Evolutionary conservation across 129 eudicot genomes (phyloP).

Genomic region (Apium graveolens): DNA sequence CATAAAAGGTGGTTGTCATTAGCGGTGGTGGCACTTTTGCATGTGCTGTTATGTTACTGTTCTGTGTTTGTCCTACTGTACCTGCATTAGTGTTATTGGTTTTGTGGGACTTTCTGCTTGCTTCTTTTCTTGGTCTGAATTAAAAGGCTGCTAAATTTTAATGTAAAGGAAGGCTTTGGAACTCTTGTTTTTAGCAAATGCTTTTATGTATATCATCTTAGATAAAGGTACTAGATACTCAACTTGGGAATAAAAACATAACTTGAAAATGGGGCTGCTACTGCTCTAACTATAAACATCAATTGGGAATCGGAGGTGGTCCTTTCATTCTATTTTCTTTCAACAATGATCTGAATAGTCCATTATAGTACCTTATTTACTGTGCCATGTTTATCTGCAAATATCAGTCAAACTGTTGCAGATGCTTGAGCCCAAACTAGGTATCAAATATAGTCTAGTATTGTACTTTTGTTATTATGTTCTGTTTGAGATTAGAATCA

Average conservation of each 20-base stretch:
- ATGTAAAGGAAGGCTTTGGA: conserved; percentile 1
- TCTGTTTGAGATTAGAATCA: not conserved
- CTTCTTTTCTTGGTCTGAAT: not conserved
- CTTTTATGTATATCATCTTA: not conserved
- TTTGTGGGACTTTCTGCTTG: not conserved
- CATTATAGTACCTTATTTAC: not conserved
- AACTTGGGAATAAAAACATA: conserved; percentile 3
- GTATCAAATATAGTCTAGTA: not conserved
- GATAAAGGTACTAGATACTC: not conserved
- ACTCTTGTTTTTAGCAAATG: not conserved
- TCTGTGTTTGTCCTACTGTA: not conserved
- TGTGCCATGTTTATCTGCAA: not conserved
- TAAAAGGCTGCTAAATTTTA: not conserved
- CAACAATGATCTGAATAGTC: not conserved
- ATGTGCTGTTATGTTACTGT: not conserved
- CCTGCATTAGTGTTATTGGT: conserved; percentile 7
- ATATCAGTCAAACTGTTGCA: not conserved
- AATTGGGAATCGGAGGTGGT: not conserved
- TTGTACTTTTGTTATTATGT: not conserved
- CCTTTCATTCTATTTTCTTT: conserved; percentile 4
- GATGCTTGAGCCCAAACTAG: not conserved
- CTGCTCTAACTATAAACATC: not conserved
- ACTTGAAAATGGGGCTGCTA: not conserved
- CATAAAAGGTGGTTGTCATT: not conserved
- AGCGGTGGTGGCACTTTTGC: not conserved